Evolutionary conservation across 345 rosid genomes (phyloP).

Genomic region (Nasturtium officinale): DNA sequence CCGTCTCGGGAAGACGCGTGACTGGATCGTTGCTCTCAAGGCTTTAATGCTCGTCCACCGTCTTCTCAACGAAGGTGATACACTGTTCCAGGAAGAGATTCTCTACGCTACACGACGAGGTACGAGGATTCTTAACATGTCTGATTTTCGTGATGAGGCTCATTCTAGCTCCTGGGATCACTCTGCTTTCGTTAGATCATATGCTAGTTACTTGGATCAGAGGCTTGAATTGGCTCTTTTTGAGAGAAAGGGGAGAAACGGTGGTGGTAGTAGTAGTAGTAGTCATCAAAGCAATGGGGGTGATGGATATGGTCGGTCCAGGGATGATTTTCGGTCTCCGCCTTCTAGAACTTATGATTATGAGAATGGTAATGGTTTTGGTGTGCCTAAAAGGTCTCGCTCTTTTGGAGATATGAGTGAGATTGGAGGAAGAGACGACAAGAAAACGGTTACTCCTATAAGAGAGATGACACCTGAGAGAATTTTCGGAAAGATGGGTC

Average conservation of each 20-base stretch:
- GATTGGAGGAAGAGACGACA: constrained; percentile 49
- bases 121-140: constrained; percentile 79
- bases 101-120: constrained; percentile 71
- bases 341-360: constrained; percentile 61
- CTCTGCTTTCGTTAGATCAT: constrained; percentile 72
- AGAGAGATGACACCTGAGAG: constrained; percentile 78
- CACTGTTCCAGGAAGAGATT: constrained; percentile 76
- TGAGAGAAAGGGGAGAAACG: constrained; percentile 47
- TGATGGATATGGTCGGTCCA: constrained; percentile 43
- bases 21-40: constrained; percentile 90
- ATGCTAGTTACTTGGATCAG: constrained; percentile 77
- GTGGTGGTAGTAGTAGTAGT: constrained; percentile 41
- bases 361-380: constrained; percentile 53
- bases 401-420: constrained; percentile 78
- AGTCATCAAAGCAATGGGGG: constrained; percentile 46
- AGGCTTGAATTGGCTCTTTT: constrained; percentile 65
- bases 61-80: constrained; percentile 71
- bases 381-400: constrained; percentile 59
- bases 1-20: constrained; percentile 81
- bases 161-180: constrained; percentile 89
- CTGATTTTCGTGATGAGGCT: constrained; percentile 77
- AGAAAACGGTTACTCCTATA: constrained; percentile 56
- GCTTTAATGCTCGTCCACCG: constrained; percentile 73
- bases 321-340: constrained; percentile 71
- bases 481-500: constrained; percentile 81